Evolutionary conservation across 1,139 yeast genomes (phyloP).

Genomic region (Protomyces inouyei): DNA sequence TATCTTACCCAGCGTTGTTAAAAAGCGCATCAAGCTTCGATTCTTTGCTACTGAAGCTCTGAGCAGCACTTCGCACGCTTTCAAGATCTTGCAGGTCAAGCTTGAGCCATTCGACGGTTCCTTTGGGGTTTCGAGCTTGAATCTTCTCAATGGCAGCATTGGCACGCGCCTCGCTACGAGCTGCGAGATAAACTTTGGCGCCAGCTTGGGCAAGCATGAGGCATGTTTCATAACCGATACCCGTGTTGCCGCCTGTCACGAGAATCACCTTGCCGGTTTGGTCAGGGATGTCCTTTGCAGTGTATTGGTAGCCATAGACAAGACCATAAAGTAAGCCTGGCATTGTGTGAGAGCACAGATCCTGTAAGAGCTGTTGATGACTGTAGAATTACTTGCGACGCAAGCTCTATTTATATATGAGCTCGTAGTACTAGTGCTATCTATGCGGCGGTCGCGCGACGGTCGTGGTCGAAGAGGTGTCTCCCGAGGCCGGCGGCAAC

Average conservation of each 20-base stretch:
- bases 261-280: conserved; percentile 40
- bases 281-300: conserved; percentile 46
- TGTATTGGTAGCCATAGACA: conserved; percentile 36
- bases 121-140: conserved; percentile 34
- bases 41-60: conserved; percentile 50
- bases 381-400: not conserved
- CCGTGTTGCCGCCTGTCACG: conserved; percentile 33
- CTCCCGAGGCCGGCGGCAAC: too few species aligned
- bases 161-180: conserved; percentile 43
- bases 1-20: conserved; percentile 61
- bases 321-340: conserved; percentile 13
- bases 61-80: conserved; percentile 56
- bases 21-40: conserved; percentile 56
- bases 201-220: conserved; percentile 37
- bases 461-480: too few species aligned
- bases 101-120: conserved; percentile 43
- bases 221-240: conserved; percentile 33
- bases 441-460: too few species aligned
- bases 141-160: conserved; percentile 40
- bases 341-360: not conserved
- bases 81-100: conserved; percentile 58
- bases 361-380: not conserved
- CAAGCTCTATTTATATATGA: too few species aligned
- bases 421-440: too few species aligned
- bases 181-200: conserved; percentile 46